phyloP scores from a whole-genome alignment of 1,284 basidiomycete genomes.

The Exobasidium rhododendri region DNA sequence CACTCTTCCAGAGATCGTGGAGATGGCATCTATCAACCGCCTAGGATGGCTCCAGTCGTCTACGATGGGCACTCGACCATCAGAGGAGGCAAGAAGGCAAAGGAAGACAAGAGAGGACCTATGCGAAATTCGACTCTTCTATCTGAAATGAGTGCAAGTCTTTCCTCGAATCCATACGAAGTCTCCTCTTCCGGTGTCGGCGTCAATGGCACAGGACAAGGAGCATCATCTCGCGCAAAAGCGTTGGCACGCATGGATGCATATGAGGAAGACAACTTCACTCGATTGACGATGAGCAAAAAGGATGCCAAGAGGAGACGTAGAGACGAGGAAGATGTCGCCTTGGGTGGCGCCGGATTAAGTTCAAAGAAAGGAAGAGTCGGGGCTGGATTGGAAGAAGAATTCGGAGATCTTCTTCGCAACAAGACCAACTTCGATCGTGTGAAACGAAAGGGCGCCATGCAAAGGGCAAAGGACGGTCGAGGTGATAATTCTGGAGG shows the following conservation, averaged over 20 bases:
- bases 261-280: slow-evolving; percentile 96
- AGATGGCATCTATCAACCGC: slow-evolving; percentile 79
- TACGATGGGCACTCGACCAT: slow-evolving; percentile 66
- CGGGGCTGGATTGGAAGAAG: slow-evolving; percentile 51
- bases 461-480: slow-evolving; percentile 5
- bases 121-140: slow-evolving; percentile 64
- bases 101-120: slow-evolving; percentile 59
- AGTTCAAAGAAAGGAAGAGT: slow-evolving; percentile 35
- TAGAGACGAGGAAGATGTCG: slow-evolving; percentile 85
- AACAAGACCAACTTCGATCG: slow-evolving; percentile 14
- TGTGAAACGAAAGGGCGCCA: background rate
- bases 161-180: slow-evolving; percentile 52
- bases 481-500: background rate
- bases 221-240: slow-evolving; percentile 63
- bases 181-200: slow-evolving; percentile 45
- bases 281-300: slow-evolving; percentile 85
- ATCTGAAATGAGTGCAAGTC: slow-evolving; percentile 43
- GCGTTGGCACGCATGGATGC: slow-evolving; percentile 78
- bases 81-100: slow-evolving; percentile 58
- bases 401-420: slow-evolving; percentile 51
- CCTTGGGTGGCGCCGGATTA: slow-evolving; percentile 65
- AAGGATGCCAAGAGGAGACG: slow-evolving; percentile 73
- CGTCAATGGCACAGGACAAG: slow-evolving; percentile 26
- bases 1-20: slow-evolving; percentile 18
- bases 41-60: slow-evolving; percentile 84